Evolutionary conservation across 495 filamentous ascomycete genomes (phyloP).

Genomic region (Aspergillus wentii): DNA sequence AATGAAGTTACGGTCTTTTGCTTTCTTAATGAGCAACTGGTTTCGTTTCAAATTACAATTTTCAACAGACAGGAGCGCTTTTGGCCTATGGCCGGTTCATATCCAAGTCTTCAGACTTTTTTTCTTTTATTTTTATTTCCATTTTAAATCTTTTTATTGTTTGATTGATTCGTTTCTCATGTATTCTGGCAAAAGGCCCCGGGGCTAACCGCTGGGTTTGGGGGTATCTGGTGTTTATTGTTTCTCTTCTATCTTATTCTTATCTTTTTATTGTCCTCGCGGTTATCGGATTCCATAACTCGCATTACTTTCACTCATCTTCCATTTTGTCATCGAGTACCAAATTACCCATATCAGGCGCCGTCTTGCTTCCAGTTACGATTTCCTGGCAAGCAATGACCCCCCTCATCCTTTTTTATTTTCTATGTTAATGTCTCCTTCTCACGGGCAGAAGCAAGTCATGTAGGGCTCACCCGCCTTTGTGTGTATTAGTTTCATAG

Average conservation of each 20-base stretch:
- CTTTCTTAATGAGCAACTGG: conserved; percentile 3
- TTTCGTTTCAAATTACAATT: too few species aligned
- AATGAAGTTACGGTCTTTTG: conserved; percentile 30
- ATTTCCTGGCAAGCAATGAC: conserved; percentile 30
- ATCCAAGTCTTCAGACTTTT: conserved; percentile 8
- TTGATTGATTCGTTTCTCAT: conserved; percentile 23
- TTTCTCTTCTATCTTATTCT: conserved; percentile 8
- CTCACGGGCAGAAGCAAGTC: conserved; percentile 17
- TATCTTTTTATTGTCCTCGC: conserved; percentile 19
- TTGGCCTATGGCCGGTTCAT: too few species aligned
- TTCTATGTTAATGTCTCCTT: conserved; percentile 21
- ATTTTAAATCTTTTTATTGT: conserved; percentile 31
- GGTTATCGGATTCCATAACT: conserved; percentile 8
- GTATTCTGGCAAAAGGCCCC: conserved; percentile 14
- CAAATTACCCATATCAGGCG: conserved; percentile 15
- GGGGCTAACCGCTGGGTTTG: conserved; percentile 12
- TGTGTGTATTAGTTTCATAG: conserved; percentile 26
- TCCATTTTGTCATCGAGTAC: conserved; percentile 14
- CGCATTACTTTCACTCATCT: conserved; percentile 5
- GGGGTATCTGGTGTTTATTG: conserved; percentile 9
- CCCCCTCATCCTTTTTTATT: conserved; percentile 16
- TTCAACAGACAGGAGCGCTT: too few species aligned
- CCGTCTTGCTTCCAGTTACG: conserved; percentile 29
- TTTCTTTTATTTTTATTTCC: conserved; percentile 9
- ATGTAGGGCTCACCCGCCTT: conserved; percentile 16